These are phyloP conservation scores for Ocimum tenuiflorum DNA, from an alignment of 257 asterid genomes.

Conservation along the genomic window DNA sequence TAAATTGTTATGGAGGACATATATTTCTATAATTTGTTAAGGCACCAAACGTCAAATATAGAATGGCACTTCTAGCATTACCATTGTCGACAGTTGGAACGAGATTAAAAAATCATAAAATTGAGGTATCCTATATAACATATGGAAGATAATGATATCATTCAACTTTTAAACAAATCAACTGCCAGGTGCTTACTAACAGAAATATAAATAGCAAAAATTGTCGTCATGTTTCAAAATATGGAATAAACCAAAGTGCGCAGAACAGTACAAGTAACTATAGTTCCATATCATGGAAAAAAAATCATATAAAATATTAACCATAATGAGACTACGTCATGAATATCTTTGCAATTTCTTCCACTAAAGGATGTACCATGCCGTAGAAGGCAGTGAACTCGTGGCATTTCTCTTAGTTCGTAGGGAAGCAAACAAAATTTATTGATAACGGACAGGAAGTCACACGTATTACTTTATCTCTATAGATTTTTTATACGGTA, in stretches of 20 bases:
- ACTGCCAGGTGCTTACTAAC: background rate
- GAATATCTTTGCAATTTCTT: background rate
- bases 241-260: background rate
- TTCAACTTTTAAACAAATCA: background rate
- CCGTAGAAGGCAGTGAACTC: background rate
- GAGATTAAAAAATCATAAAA: background rate
- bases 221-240: background rate
- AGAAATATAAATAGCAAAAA: background rate
- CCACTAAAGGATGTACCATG: slow-evolving; percentile 11
- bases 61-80: background rate
- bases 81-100: background rate
- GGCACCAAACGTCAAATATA: background rate
- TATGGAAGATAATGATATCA: background rate
- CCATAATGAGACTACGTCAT: slow-evolving; percentile 5
- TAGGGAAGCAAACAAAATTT: background rate
- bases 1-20: background rate
- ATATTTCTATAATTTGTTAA: background rate
- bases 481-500: slow-evolving; percentile 7
- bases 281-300: background rate
- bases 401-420: background rate
- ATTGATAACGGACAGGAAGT: slow-evolving; percentile 4
- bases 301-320: background rate
- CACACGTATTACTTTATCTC: background rate
- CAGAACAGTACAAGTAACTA: background rate
- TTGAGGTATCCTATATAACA: background rate